Conservation (phyloP, 371 early-diverging fungal species). For the Rhizopus microsporus region DNA sequence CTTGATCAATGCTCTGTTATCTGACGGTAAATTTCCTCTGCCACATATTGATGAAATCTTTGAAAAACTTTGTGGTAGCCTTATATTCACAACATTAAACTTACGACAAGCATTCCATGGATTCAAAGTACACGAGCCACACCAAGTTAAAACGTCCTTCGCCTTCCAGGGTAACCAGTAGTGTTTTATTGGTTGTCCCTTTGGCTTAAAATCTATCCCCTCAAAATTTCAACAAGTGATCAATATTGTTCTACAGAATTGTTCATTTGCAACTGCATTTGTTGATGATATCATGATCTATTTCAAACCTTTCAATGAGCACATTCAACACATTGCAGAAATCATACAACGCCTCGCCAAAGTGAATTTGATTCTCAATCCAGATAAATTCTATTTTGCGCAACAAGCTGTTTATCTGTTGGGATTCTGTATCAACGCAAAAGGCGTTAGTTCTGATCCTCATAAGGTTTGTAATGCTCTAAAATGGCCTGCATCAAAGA, state of each 20-base stretch:
- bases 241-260: conserved; percentile 1
- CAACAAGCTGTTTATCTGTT: conserved; percentile 9
- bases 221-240: conserved; percentile 5
- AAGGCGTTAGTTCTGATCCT: conserved; percentile 19
- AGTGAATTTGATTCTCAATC: conserved; percentile 20
- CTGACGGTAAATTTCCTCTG: background rate
- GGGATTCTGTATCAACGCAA: conserved; percentile 13
- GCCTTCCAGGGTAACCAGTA: conserved; percentile 3
- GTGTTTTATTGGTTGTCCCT: background rate
- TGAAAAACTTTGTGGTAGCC: background rate
- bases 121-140: background rate
- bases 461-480: conserved; percentile 18
- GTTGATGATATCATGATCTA: conserved; percentile 17
- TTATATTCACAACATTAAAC: background rate
- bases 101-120: background rate
- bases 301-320: conserved; percentile 6
- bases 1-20: background rate
- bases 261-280: conserved; percentile 5
- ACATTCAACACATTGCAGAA: conserved; percentile 3
- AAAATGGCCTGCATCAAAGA: conserved; percentile 14
- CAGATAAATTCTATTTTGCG: conserved; percentile 15
- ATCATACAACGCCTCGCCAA: conserved; percentile 19
- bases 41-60: background rate
- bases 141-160: background rate
- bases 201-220: conserved; percentile 11